Evolutionary conservation across 495 filamentous ascomycete species (phyloP).

Genomic region (Cercophora samala): DNA sequence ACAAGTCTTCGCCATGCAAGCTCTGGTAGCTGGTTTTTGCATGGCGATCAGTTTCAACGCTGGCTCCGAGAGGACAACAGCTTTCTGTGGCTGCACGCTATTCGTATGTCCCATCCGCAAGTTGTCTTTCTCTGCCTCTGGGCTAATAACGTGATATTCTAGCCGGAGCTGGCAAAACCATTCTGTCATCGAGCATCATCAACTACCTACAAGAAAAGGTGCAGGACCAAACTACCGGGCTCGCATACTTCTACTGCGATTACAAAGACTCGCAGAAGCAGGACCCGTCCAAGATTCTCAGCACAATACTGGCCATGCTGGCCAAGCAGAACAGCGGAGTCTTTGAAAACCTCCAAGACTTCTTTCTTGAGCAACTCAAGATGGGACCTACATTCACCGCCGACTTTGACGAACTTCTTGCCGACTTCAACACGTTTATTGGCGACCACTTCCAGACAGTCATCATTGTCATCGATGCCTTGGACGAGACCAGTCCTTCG

Average conservation of each 20-base stretch:
- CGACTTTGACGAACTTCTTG: conserved; percentile 15
- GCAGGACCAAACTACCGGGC: conserved; percentile 2
- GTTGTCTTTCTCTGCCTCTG: background rate
- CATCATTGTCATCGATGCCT: conserved; percentile 14
- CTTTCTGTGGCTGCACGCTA: conserved; percentile 27
- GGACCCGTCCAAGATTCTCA: conserved; percentile 10
- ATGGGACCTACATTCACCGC: conserved; percentile 14
- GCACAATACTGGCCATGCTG: conserved; percentile 14
- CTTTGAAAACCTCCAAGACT: conserved; percentile 11
- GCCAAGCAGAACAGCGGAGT: conserved; percentile 13
- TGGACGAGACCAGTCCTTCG: conserved; percentile 9
- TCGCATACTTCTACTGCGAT: conserved; percentile 20
- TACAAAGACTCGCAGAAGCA: conserved; percentile 18
- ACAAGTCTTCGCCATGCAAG: conserved; percentile 12
- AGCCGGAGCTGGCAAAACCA: conserved; percentile 26
- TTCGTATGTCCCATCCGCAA: conserved; percentile 19
- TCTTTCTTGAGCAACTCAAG: conserved; percentile 13
- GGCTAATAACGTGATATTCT: background rate
- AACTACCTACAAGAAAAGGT: conserved; percentile 14
- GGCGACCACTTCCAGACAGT: conserved; percentile 5
- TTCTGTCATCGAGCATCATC: conserved; percentile 19
- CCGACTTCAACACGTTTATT: conserved; percentile 12
- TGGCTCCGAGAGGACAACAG: conserved; percentile 17
- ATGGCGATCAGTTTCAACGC: conserved; percentile 11
- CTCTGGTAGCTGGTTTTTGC: conserved; percentile 23